Evolutionary conservation across 306 rosid species (phyloP).

Genomic region (Lagenaria siceraria): DNA sequence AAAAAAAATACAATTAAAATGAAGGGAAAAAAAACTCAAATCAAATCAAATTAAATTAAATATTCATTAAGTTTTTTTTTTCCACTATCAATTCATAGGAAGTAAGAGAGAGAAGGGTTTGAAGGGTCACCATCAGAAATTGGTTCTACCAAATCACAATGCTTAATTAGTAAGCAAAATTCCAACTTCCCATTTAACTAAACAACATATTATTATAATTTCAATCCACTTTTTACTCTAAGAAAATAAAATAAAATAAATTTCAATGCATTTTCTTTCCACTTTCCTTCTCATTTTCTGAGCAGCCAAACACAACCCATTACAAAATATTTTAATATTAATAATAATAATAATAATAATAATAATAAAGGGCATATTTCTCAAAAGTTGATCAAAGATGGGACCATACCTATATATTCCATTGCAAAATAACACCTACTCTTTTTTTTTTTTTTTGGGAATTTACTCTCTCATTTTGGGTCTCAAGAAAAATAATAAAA

Average conservation of each 20-base stretch:
- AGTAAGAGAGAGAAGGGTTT: background rate
- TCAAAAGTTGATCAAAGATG: background rate
- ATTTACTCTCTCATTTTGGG: background rate
- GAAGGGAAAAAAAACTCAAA: no score
- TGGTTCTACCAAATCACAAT: slow-evolving; percentile 12
- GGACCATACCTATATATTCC: slow-evolving; percentile 19
- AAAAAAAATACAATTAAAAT: background rate
- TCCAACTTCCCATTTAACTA: slow-evolving; percentile 2
- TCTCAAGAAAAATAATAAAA: background rate
- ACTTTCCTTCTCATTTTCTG: background rate
- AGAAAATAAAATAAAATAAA: no score
- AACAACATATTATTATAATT: background rate
- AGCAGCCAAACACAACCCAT: background rate
- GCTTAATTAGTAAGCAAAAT: slow-evolving; percentile 22
- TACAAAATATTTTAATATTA: background rate
- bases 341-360: background rate
- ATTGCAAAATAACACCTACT: slow-evolving; percentile 10
- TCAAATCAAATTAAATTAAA: no score
- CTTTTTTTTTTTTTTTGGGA: background rate
- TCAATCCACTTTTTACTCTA: no score
- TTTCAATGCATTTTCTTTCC: background rate
- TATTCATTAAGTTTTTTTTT: no score
- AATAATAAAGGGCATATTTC: background rate
- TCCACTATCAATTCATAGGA: background rate
- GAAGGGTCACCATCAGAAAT: background rate